Evolutionary conservation across 75 land plant genomes (phyloP).

Genomic region (Sequoia sempervirens): DNA sequence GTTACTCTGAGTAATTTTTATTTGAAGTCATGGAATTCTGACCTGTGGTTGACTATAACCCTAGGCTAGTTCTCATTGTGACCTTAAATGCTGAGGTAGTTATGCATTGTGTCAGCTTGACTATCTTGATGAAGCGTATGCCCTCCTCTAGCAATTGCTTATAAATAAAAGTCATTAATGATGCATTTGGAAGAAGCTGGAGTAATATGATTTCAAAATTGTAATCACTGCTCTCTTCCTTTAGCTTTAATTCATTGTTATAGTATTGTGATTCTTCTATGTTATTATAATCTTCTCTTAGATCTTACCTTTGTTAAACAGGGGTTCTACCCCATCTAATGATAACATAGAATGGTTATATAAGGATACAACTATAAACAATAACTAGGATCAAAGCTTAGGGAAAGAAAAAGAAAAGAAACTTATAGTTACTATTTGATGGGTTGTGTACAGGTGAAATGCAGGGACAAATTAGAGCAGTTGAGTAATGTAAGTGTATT

Average conservation of each 20-base stretch:
- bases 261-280: not conserved
- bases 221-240: not conserved
- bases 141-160: not conserved
- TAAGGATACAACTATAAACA: not conserved
- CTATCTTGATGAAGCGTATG: not conserved
- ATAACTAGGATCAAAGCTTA: not conserved
- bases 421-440: not conserved
- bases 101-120: not conserved
- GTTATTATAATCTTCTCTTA: not conserved
- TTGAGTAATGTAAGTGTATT: conserved; percentile 10
- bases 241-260: not conserved
- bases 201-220: not conserved
- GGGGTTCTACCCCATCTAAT: not conserved
- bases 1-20: not conserved
- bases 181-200: not conserved
- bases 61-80: not conserved
- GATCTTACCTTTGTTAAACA: not conserved
- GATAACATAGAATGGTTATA: not conserved
- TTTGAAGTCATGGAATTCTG: not conserved
- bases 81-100: not conserved
- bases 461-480: conserved; percentile 36
- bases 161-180: not conserved
- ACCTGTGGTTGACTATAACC: not conserved
- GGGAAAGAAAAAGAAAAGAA: not conserved
- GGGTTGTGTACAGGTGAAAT: conserved; percentile 40